Base-by-base conservation (phyloP, 179 eudicot genomes). In the Beta lomatogona region DNA sequence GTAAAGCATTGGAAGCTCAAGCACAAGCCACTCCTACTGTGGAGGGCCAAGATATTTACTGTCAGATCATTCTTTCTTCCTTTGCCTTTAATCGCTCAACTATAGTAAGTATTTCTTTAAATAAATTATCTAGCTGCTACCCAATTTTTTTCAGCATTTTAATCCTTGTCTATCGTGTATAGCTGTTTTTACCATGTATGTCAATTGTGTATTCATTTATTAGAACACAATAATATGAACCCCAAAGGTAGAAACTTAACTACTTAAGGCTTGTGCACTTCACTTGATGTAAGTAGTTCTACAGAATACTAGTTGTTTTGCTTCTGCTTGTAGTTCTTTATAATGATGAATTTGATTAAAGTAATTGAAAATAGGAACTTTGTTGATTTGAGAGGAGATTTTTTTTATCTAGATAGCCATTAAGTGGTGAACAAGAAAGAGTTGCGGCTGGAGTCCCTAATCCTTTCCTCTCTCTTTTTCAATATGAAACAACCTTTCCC, bases 11-110 rank as follows among this genome's bases (percentile, higher is more conserved):
- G 9, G 28, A 46, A 48, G 48, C 74, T 28, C 57, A 65, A 67
- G 61, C 21, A 13, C 80, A 61, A 25, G 73, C 46, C 69, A 53
- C 18, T n/a, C 28, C 80, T 15, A 50, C 73, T 77, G 52, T 1
- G 6, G 15, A 64, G 16, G 45, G 21, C 13, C 60, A 5, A 10
- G 12, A 2, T 14, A 13, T 25, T 19, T 4, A 48, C 5, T 66
- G 80, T 53, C 73, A 9, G 48, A 55, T 77, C 50, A 77, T 61
- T 55, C 55, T 77, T 52, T 50, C 52, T 52, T 22, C 31, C 31
- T 64, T 13, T 16, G 69, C 53, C 44, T 4, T 25, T 19, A 50
- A 28, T 2, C 9, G 3, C 5, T 52, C 73, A 15, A 36, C 31
- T 10, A 19, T 77, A 9, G 80, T 77, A 77, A 77, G 80, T 65